These are phyloP conservation scores for Poa annua DNA, from an alignment of 176 grass and related monocot species.

Conservation along the genomic window DNA sequence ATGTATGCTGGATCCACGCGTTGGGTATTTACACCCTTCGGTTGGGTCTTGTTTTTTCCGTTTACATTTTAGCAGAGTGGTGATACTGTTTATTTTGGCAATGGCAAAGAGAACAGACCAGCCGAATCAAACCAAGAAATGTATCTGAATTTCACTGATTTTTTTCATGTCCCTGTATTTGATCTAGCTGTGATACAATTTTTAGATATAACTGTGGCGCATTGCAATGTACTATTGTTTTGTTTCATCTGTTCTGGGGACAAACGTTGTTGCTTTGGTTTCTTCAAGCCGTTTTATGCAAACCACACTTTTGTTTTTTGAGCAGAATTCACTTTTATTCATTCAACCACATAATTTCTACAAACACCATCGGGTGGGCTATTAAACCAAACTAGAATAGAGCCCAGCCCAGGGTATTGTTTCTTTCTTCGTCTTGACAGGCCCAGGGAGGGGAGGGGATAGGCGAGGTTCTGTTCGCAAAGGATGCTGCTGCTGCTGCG, in stretches of 20 bases:
- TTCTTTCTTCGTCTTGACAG: too few relatives aligned
- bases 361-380: too few relatives aligned
- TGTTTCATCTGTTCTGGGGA: not conserved
- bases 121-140: not conserved
- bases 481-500: constrained; percentile 45
- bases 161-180: not conserved
- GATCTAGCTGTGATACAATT: not conserved
- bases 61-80: not conserved
- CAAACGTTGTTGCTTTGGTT: not conserved
- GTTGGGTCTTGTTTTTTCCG: not conserved
- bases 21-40: not conserved
- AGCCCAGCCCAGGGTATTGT: too few relatives aligned
- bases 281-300: too few relatives aligned
- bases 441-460: constrained; percentile 34
- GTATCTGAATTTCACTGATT: not conserved
- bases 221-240: not conserved
- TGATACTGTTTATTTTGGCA: not conserved
- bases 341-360: too few relatives aligned
- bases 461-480: constrained; percentile 22
- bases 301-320: too few relatives aligned
- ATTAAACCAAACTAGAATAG: too few relatives aligned
- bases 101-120: not conserved
- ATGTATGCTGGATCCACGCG: not conserved
- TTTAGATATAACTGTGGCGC: not conserved
- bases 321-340: too few relatives aligned